phyloP scores from a whole-genome alignment of 805 yeast species.

The Suhomyces pyralidae region DNA sequence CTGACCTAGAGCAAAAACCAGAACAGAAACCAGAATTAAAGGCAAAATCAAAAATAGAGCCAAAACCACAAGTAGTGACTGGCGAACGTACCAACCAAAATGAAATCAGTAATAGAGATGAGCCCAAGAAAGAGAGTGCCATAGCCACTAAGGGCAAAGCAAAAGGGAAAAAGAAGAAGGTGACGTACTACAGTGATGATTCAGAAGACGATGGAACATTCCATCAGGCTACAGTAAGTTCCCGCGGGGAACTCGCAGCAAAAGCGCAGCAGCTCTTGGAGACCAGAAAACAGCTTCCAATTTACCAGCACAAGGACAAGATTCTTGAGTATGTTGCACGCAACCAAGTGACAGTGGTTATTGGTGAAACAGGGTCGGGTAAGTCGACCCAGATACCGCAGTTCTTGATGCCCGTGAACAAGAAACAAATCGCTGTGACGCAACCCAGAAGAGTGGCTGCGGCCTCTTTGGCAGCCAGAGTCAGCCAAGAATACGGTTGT shows the following conservation, averaged over 20 bases:
- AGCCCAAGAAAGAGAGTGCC: background rate
- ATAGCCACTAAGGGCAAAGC: background rate
- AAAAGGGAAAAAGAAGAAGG: background rate
- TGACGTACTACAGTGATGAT: conserved; percentile 4
- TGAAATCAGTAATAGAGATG: background rate
- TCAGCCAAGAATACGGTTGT: conserved; percentile 82
- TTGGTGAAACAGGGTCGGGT: conserved; percentile 98
- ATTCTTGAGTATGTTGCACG: conserved; percentile 52
- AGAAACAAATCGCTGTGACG: conserved; percentile 77
- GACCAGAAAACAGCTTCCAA: conserved; percentile 64
- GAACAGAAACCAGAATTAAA: background rate
- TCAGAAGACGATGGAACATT: conserved; percentile 14
- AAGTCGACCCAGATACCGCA: conserved; percentile 97
- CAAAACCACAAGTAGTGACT: background rate
- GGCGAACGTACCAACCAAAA: background rate
- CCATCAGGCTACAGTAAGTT: conserved; percentile 4
- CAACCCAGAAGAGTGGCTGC: conserved; percentile 99
- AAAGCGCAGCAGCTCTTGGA: conserved; percentile 46
- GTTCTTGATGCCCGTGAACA: conserved; percentile 57
- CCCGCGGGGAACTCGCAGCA: conserved; percentile 30
- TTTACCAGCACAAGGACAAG: conserved; percentile 65
- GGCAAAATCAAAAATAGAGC: background rate
- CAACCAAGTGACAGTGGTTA: conserved; percentile 71
- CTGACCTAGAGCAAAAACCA: background rate
- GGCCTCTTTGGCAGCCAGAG: conserved; percentile 87